These are phyloP conservation scores for Thielaviopsis ethacetica DNA, from an alignment of 2,329 filamentous ascomycete genomes.

Conservation along the genomic window DNA sequence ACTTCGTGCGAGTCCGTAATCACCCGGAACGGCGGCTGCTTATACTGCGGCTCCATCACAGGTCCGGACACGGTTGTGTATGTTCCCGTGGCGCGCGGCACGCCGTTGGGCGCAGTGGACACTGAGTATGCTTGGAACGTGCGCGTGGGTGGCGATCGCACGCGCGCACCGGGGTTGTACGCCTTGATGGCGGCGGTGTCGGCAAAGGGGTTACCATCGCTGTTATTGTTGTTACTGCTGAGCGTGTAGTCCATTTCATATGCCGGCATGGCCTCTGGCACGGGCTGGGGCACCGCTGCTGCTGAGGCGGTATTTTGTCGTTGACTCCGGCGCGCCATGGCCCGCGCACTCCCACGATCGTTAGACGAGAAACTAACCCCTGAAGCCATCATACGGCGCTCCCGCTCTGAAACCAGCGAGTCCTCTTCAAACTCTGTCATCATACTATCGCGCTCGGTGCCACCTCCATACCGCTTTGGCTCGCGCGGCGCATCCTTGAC, in stretches of 20 bases:
- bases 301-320: neutral
- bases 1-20: slow-evolving; percentile 5
- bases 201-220: neutral
- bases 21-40: slow-evolving; percentile 1
- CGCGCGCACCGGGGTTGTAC: slow-evolving; percentile 4
- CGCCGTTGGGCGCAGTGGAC: neutral
- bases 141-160: neutral
- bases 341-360: slow-evolving; percentile 17
- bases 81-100: neutral
- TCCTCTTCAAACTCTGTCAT: slow-evolving; percentile 38
- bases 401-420: slow-evolving; percentile 17
- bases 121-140: slow-evolving; percentile 1
- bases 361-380: slow-evolving; percentile 36
- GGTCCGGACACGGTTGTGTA: neutral
- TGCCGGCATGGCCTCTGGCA: slow-evolving; percentile 9
- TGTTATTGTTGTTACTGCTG: neutral
- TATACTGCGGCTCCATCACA: neutral
- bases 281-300: slow-evolving; percentile 13
- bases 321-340: slow-evolving; percentile 8
- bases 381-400: slow-evolving; percentile 28
- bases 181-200: neutral
- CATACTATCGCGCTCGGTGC: slow-evolving; percentile 24
- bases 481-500: neutral
- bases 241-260: slow-evolving; percentile 11
- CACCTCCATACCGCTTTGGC: slow-evolving; percentile 6